Evolutionary conservation across 345 rosid species (phyloP).

Genomic region (Excoecaria cochinchinensis): DNA sequence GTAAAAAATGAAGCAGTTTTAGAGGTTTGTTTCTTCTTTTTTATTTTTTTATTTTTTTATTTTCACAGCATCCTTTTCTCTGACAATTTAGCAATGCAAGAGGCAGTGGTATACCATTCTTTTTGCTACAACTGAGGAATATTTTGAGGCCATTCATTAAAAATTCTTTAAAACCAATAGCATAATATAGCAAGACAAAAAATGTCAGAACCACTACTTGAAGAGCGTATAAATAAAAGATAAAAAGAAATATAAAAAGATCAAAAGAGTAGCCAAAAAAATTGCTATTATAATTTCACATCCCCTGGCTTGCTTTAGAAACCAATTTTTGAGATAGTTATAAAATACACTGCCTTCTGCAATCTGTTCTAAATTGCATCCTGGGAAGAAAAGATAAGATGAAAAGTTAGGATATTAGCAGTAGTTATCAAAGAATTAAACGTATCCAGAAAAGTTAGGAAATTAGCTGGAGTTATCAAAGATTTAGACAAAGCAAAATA

Average conservation of each 20-base stretch:
- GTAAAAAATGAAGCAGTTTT: neutral
- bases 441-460: too few relatives aligned
- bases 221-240: neutral
- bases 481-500: too few relatives aligned
- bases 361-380: neutral
- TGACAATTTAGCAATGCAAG: neutral
- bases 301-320: neutral
- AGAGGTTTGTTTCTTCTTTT: too few relatives aligned
- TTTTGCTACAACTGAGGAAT: neutral
- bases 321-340: neutral
- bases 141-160: neutral
- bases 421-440: neutral
- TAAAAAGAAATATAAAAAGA: neutral
- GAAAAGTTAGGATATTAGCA: neutral
- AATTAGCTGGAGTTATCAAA: too few relatives aligned
- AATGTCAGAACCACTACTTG: neutral
- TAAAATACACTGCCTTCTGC: neutral
- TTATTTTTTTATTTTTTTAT: neutral
- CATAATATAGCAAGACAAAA: neutral
- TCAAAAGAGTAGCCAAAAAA: neutral
- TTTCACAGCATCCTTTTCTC: neutral
- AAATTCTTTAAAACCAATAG: neutral
- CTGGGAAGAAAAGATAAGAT: neutral
- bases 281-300: too few relatives aligned
- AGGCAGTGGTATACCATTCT: neutral